Evolutionary conservation across 1,284 basidiomycete genomes (phyloP), one percentile per base, ranked within the genome.

Genomic region (Agroathelia rolfsii): DNA sequence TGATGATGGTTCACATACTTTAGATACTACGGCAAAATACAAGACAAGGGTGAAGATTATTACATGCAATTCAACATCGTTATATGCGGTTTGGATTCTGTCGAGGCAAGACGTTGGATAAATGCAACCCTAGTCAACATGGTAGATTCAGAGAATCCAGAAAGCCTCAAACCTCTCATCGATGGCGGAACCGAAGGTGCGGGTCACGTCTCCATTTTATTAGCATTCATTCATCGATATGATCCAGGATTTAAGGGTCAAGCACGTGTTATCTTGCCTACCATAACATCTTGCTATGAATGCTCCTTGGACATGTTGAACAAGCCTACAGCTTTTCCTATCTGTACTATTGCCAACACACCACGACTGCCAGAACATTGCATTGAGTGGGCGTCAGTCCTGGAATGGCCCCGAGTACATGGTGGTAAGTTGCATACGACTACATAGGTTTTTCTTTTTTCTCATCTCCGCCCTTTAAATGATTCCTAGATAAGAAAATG

Each of bases 301-400:
- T 99, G 95, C 55, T 90, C 88, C 3, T 77, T 99, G 31, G 93
- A 97, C 53, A 95, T 98, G 87, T 74, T 97, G 32, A 96, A 94
- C 54, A 95, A 95, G 41, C 94, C 86, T 5, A 97, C 92, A 22
- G 83, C 84, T 4, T 99, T 93, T 54, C 95, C 95, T 1, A 97
- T 99, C 42, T 99, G 95, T 55, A 99, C 95, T 2, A 97, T 99
- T 42, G 95, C 95, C 37, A 98, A 98, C 51, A 99, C 95, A 0
- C 95, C 95, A 11, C 83, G 95, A 37, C 66, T 98, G 19, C 95
- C 95, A 3, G 95, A 99, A 55, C 95, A 99, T 53, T 98, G 95
- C 52, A 97, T 99, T 51, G 95, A 98, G 59, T 99, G 95, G 94
- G 95, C 95, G 0, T 93, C 87, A 29, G 93, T 98, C n/a, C 66